Conservation (phyloP, 495 filamentous ascomycete genomes). For the Lepraria neglecta region DNA sequence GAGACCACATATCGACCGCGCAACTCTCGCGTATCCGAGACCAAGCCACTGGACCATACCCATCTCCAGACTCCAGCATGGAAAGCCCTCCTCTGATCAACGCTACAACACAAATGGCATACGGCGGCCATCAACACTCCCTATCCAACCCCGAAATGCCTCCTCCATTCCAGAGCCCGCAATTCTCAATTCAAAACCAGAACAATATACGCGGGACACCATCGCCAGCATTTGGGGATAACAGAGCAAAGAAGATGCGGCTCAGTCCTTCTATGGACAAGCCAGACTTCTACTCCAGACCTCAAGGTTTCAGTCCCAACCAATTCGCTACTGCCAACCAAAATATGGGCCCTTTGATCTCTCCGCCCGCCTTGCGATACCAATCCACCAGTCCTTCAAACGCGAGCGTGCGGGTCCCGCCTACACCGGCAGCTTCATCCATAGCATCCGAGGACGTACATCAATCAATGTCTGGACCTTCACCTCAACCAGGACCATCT, state of each 20-base stretch:
- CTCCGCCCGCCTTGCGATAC: slow-evolving; percentile 14
- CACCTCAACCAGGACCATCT: slow-evolving; percentile 1
- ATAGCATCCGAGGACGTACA: slow-evolving; percentile 24
- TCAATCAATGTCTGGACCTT: slow-evolving; percentile 6
- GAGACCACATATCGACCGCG: slow-evolving; percentile 16
- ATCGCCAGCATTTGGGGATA: slow-evolving; percentile 13
- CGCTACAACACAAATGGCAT: slow-evolving; percentile 1
- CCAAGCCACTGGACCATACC: slow-evolving; percentile 22
- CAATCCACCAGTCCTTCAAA: slow-evolving; percentile 22
- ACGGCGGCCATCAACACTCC: slow-evolving; percentile 7
- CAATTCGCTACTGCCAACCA: slow-evolving; percentile 13
- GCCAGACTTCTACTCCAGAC: neutral
- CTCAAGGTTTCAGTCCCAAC: slow-evolving; percentile 3
- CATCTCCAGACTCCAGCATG: slow-evolving; percentile 26
- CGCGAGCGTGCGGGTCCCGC: slow-evolving; percentile 21
- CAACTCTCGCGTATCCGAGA: slow-evolving; percentile 21
- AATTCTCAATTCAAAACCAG: slow-evolving; percentile 2
- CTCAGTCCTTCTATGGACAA: slow-evolving; percentile 21
- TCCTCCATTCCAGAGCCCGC: slow-evolving; percentile 23
- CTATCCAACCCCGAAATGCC: slow-evolving; percentile 25
- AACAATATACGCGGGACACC: slow-evolving; percentile 8
- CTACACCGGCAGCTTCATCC: slow-evolving; percentile 30
- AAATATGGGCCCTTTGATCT: slow-evolving; percentile 7
- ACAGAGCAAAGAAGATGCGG: slow-evolving; percentile 19
- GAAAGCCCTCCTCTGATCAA: slow-evolving; percentile 20